Evolutionary conservation across 257 asterid genomes (phyloP).

Genomic region (Penstemon newberryi): DNA sequence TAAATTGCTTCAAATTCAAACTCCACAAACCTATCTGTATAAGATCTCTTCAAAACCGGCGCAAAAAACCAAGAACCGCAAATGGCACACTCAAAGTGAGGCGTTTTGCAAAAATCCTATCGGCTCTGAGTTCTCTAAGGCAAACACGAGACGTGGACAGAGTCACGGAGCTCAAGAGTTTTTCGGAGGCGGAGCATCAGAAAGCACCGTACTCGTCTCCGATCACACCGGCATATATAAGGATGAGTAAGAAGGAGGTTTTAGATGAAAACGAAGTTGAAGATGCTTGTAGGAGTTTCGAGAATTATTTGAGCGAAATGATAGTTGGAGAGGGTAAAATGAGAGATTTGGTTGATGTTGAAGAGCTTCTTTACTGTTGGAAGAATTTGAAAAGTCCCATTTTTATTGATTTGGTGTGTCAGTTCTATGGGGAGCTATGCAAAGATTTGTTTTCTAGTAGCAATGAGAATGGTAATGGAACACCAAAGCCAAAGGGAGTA

Average conservation of each 20-base stretch:
- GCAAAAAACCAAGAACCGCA: background rate
- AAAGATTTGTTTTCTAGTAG: slow-evolving; percentile 56
- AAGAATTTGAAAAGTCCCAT: slow-evolving; percentile 54
- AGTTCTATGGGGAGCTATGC: slow-evolving; percentile 74
- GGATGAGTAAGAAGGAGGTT: slow-evolving; percentile 29
- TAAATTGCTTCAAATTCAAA: slow-evolving; percentile 44
- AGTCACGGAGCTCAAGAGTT: slow-evolving; percentile 49
- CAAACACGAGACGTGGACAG: slow-evolving; percentile 38
- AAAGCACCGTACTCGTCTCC: slow-evolving; percentile 71
- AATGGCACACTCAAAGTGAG: slow-evolving; percentile 2
- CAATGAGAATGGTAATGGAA: slow-evolving; percentile 22
- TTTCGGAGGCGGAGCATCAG: slow-evolving; percentile 39
- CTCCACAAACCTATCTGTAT: slow-evolving; percentile 53
- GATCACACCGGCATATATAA: slow-evolving; percentile 62
- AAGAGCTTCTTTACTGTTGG: slow-evolving; percentile 76
- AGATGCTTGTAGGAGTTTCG: slow-evolving; percentile 73
- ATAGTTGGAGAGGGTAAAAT: slow-evolving; percentile 64
- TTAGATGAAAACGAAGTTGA: slow-evolving; percentile 34
- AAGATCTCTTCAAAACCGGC: slow-evolving; percentile 36
- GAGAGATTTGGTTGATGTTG: slow-evolving; percentile 62
- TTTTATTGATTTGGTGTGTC: slow-evolving; percentile 60
- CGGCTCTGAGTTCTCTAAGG: slow-evolving; percentile 30
- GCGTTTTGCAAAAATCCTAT: slow-evolving; percentile 22
- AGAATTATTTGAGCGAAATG: slow-evolving; percentile 68
- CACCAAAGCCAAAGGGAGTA: background rate